These are phyloP conservation scores for Eucalyptus virginea DNA, from an alignment of 345 rosid genomes.

Conservation along the genomic window DNA sequence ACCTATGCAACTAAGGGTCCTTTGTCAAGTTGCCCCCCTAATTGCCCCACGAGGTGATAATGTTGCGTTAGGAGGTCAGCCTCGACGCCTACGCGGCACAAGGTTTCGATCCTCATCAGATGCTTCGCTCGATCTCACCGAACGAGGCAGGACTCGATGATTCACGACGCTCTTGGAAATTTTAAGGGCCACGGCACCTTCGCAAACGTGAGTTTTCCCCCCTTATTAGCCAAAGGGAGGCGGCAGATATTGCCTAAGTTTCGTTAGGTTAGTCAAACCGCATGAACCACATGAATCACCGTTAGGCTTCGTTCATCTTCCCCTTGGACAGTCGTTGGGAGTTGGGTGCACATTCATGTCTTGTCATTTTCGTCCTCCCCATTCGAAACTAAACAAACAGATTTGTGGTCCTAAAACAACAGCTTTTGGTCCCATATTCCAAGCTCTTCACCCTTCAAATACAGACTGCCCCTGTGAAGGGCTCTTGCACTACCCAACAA, in stretches of 20 bases:
- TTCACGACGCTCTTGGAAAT: not conserved
- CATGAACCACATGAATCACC: not conserved
- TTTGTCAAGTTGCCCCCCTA: not conserved
- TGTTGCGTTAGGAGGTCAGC: not conserved
- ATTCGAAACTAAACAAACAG: not conserved
- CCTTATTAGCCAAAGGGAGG: not conserved
- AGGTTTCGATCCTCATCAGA: not conserved
- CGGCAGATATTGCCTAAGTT: not conserved
- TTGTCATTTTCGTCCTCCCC: conserved; percentile 19
- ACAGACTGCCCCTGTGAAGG: not conserved
- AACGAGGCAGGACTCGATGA: not conserved
- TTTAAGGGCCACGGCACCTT: not conserved
- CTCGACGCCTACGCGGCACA: not conserved
- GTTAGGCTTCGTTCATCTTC: not conserved
- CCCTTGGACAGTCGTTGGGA: not conserved
- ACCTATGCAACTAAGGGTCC: not conserved
- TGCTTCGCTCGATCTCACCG: not conserved
- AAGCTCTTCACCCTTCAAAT: not conserved
- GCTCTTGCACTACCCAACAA: not conserved
- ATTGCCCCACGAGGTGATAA: not conserved
- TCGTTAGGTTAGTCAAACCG: not conserved
- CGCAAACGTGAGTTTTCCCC: not conserved
- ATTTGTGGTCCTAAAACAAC: not conserved
- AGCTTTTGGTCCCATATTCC: not conserved
- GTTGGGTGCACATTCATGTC: conserved; percentile 4